phyloP scores from a whole-genome alignment of 2,329 filamentous ascomycete species.

The Verticillium albo-atrum region DNA sequence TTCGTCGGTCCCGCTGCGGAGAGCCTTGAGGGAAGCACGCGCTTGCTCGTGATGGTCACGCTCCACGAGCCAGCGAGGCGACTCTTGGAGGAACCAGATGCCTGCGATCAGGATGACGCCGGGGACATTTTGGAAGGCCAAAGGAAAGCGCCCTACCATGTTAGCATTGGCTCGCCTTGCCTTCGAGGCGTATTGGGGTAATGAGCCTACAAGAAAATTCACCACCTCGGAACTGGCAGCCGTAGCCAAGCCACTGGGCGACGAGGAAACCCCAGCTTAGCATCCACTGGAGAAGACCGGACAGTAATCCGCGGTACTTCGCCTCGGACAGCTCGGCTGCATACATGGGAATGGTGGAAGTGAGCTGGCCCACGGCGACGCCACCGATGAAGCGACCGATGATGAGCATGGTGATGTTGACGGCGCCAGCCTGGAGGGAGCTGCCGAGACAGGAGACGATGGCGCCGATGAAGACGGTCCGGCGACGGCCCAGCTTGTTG shows the following conservation, averaged over 20 bases:
- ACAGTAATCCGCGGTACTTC: slow-evolving; percentile 30
- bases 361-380: slow-evolving; percentile 42
- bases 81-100: slow-evolving; percentile 19
- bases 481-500: slow-evolving; percentile 22
- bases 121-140: slow-evolving; percentile 21
- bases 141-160: slow-evolving; percentile 23
- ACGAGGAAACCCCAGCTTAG: slow-evolving; percentile 35
- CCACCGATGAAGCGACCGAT: slow-evolving; percentile 45
- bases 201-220: slow-evolving; percentile 20
- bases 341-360: slow-evolving; percentile 41
- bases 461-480: slow-evolving; percentile 22
- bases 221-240: slow-evolving; percentile 19
- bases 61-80: slow-evolving; percentile 25
- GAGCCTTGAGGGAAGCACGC: slow-evolving; percentile 25
- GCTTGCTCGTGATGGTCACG: slow-evolving; percentile 28
- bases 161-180: slow-evolving; percentile 1
- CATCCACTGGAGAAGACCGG: slow-evolving; percentile 39
- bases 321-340: slow-evolving; percentile 35
- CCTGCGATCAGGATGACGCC: slow-evolving; percentile 17
- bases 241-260: slow-evolving; percentile 28
- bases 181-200: not conserved
- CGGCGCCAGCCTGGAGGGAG: slow-evolving; percentile 24
- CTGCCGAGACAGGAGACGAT: slow-evolving; percentile 23
- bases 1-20: slow-evolving; percentile 22
- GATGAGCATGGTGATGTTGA: slow-evolving; percentile 35